Evolutionary conservation across 1,284 basidiomycete species (phyloP), one percentile per base, ranked within the genome.

Genomic region (Athelia psychrophila): DNA sequence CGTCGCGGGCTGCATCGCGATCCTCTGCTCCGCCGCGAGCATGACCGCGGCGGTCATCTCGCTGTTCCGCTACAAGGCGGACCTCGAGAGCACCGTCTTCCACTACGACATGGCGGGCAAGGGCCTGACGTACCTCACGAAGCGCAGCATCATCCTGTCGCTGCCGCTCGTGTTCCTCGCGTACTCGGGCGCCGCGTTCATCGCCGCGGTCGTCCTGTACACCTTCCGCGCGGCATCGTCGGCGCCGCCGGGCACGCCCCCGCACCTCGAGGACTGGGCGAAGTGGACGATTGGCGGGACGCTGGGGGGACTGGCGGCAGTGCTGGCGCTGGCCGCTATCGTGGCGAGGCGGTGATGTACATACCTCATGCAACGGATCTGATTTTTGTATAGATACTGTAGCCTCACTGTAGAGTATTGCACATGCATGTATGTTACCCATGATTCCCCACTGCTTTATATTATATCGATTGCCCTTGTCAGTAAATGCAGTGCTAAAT

Each of bases 161-260:
- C 75, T 90, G n/a, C 88, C 88, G 0, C 70, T 87, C 12, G 84
- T 88, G 18, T 83, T 89, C 60, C 70, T 90, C 35, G 78, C 80
- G 0, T 90, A 87, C 64, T 79, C 84, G 0, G 74, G 88, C 50
- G 73, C 81, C 2, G 84, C 78, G 0, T 86, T 91, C 67, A 67
- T 88, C 46, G 74, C 78, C 0, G 87, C 78, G 0, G 72, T 90
- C 40, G 76, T 83, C 0, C 58, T 88, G 23, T 90, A 88, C 62
- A 80, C 82, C 0, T 81, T 87, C 65, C 70, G 80, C 2, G 84
- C 79, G 0, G 64, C 70, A 3, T 71, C 73, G 0, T 51, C 73
- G 18, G 68, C 68, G 2, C 65, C 67, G 18, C 64, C 66, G 1
- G 64, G 68, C 0, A 62, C 68, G 24, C 55, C 73, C 35, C 66